Evolutionary conservation across 2,329 filamentous ascomycete genomes (phyloP), one percentile per base, ranked within the genome.

Genomic region (Alternaria novae-zelandiae): DNA sequence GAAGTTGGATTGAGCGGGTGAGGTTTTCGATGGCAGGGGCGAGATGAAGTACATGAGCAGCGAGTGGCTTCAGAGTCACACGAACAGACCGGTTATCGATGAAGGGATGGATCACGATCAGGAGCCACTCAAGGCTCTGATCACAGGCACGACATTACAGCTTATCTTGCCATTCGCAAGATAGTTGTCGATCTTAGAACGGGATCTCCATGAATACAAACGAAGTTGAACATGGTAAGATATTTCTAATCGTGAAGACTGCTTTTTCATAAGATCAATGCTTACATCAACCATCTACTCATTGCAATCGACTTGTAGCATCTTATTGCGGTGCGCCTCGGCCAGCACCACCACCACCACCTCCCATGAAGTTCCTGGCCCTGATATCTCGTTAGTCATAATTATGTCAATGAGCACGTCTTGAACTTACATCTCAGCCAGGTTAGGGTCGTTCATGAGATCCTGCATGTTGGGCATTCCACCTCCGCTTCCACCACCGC

Each of bases 381-480:
- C 88, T 89, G 68, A 15, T 44, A 21, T 28, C 4, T 20, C 20
- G 49, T 73, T 59, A 70, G 65, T 30, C 47, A 15, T 28, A 13
- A 28, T 44, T 1, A 30, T 4, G 1, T 49, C 8, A 17, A 3
- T 23, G 15, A 17, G 3, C 10, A 7, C 5, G 11, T 41, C 12
- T 5, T 23, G 1, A 21, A 88, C 92, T 92, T 83, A 96, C 94
- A 98, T 94, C 62, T 97, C 93, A 47, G 93, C 93, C 80, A 99
- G 91, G 78, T 83, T 91, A 51, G 96, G 96, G 79, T 99, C 96
- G 68, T 89, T 91, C 96, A 99, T 97, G 80, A 99, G 83, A 69
- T 86, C 86, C 59, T 87, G 86, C 76, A 98, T 84, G 80, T 98
- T 93, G 8, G 96, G 96, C 91, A 97, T 94, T 54, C 95, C 95